Evolutionary conservation across 73 alveolate species (phyloP).

Genomic region (Paramecium pentaurelia): DNA sequence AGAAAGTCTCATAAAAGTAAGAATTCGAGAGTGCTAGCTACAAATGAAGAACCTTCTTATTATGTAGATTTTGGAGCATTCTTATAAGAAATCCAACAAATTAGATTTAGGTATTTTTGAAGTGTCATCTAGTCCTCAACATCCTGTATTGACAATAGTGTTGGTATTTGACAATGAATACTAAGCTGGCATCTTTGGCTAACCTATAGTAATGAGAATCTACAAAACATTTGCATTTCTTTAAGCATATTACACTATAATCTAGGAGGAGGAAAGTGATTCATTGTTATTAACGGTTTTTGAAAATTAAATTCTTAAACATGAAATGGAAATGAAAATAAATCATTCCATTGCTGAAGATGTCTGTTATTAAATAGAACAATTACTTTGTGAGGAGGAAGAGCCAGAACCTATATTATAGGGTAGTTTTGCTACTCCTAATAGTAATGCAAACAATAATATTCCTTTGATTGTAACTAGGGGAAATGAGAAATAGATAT

Average conservation of each 20-base stretch:
- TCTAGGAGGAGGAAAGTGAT: conserved; percentile 12
- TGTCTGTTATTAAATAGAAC: background rate
- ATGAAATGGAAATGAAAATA: background rate
- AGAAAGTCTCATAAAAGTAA: background rate
- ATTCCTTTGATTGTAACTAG: conserved; percentile 39
- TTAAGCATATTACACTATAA: conserved; percentile 21
- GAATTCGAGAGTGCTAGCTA: background rate
- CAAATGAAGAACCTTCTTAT: conserved; percentile 11
- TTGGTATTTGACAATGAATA: conserved; percentile 23
- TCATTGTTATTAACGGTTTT: conserved; percentile 1
- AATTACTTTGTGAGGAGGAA: background rate
- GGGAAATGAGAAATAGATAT: background rate
- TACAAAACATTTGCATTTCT: conserved; percentile 7
- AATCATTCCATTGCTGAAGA: background rate
- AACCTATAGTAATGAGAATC: background rate
- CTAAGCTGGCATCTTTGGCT: background rate
- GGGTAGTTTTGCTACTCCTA: background rate
- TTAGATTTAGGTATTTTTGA: background rate
- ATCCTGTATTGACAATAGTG: background rate
- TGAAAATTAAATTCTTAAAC: background rate
- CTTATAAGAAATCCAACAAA: background rate
- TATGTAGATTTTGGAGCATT: background rate
- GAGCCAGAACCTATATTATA: background rate
- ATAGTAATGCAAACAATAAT: background rate
- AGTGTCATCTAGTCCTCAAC: background rate